These are phyloP conservation scores for Cyclotella sp. DNA, from an alignment of 108 stramenopile species.

Conservation along the genomic window DNA sequence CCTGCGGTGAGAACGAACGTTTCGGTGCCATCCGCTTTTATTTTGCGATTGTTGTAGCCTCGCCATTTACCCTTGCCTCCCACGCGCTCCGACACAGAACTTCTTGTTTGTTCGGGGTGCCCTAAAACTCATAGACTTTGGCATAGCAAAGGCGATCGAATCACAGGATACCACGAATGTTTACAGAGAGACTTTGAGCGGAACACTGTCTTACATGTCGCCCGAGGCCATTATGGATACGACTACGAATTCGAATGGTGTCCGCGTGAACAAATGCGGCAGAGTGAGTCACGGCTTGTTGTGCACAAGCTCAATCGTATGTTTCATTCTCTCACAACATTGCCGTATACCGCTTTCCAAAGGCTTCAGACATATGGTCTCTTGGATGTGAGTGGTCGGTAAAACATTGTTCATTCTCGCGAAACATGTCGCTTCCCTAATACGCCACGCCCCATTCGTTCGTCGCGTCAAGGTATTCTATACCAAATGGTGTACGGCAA, in stretches of 20 bases:
- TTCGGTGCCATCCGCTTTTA: slow-evolving; percentile 43
- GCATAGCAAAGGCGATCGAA: slow-evolving; percentile 97
- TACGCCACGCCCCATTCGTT: not conserved
- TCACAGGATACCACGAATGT: slow-evolving; percentile 98
- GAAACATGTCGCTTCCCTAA: not conserved
- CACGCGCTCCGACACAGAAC: slow-evolving; percentile 35
- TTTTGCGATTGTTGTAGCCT: not conserved
- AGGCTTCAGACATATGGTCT: slow-evolving; percentile 93
- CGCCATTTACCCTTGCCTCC: too few relatives aligned
- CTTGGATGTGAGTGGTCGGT: slow-evolving; percentile 76
- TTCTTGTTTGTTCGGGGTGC: slow-evolving; percentile 93
- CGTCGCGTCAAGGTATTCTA: slow-evolving; percentile 58
- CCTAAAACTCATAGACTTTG: slow-evolving; percentile 99
- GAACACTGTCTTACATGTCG: slow-evolving; percentile 99
- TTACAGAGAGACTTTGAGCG: slow-evolving; percentile 95
- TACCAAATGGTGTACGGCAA: slow-evolving; percentile 97
- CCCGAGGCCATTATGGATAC: slow-evolving; percentile 97
- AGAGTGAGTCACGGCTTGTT: slow-evolving; percentile 50
- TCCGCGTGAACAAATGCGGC: slow-evolving; percentile 63
- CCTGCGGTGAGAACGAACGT: slow-evolving; percentile 67
- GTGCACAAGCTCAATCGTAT: not conserved
- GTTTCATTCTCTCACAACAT: slow-evolving; percentile 19
- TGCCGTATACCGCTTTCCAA: slow-evolving; percentile 20
- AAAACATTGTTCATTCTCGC: not conserved
- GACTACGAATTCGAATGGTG: slow-evolving; percentile 64